Evolutionary conservation across 176 grass and related monocot species (phyloP), one percentile per base, ranked within the genome.

Genomic region (Aegilops sharonensis): DNA sequence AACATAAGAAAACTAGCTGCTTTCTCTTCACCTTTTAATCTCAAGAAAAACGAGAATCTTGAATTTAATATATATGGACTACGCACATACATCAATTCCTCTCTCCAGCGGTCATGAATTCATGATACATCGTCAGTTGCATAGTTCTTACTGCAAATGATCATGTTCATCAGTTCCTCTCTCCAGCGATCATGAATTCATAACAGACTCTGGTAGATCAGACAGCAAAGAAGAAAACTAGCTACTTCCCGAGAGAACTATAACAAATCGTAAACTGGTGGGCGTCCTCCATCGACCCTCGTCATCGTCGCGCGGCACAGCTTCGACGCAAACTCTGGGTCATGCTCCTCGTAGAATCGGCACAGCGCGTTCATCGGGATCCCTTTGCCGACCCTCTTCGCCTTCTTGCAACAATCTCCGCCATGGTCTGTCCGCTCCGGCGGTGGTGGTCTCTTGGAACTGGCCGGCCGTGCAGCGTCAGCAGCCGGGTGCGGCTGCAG

Each of bases 401-500:
- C 43, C 71, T 6, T 24, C 40, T 9, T 17, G 25, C 47, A 31
- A 18, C n/a, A 4, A 12, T 43, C 37, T 5, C 5, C 37, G 62
- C 4, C 42, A 13, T 4, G 0, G 15, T 31, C 73, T 1, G 24
- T 31, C 43, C 1, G 71, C 11, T 54, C 75, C 27, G 5, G 3
- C 0, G 48, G 9, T 21, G 9, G 48, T 4, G 47, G 15, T 25
- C 75, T 77, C 48, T 77, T 75, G 72, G 72, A 50, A 18, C n/a
- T 21, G 8, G 29, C 17, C 27, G 29, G 75, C 9, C 9, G 9
- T 10, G 48, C 27, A 17, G 30, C 48, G 9, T 32, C 29, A 2
- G 3, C 0, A 2, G 4, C 27, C 2, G 29, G 4, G 3, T 20
- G 43, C 0, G 48, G 4, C 1, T 20, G 25, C 0, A 17, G 0